Percentiles rank a stretch among this genome's conserved stretches.
Conservation (phyloP, 352 stramenopile species). For the Phytophthora idaei region DNA sequence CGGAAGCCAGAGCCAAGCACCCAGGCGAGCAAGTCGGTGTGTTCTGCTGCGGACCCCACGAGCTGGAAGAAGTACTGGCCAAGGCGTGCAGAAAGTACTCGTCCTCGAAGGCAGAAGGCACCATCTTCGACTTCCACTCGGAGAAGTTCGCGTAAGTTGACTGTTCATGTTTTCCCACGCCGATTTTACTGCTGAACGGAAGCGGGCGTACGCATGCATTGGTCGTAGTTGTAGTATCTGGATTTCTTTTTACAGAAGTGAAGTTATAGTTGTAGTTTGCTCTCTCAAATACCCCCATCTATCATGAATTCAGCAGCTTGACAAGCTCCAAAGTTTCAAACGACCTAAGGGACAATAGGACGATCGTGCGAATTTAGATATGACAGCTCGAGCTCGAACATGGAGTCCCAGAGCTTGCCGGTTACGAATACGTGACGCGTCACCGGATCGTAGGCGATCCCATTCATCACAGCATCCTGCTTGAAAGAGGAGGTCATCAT, state of each 20-base stretch:
- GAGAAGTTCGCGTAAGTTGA: constrained; percentile 70
- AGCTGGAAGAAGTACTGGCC: constrained; percentile 62
- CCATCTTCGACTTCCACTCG: constrained; percentile 77
- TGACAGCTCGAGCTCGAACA: constrained; percentile 82
- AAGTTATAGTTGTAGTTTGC: constrained; percentile 15
- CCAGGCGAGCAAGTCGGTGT: constrained; percentile 71
- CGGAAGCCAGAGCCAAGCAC: constrained; percentile 42
- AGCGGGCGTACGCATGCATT: constrained; percentile 18
- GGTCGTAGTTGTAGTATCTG: constrained; percentile 2
- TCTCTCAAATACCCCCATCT: background rate
- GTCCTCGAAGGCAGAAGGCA: constrained; percentile 48
- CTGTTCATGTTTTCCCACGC: constrained; percentile 3
- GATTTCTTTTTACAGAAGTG: constrained; percentile 24
- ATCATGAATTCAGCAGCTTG: background rate
- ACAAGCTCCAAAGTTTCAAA: background rate
- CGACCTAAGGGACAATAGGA: constrained; percentile 13
- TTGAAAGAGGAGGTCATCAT: constrained; percentile 49
- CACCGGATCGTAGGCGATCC: constrained; percentile 79
- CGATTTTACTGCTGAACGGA: constrained; percentile 27
- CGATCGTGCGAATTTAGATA: constrained; percentile 38
- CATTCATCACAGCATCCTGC: constrained; percentile 88
- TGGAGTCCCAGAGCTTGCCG: constrained; percentile 86
- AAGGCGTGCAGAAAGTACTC: constrained; percentile 71
- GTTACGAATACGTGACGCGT: constrained; percentile 75
- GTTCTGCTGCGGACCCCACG: constrained; percentile 79